These are phyloP conservation scores for Phycomyces nitens DNA, from an alignment of 192 early-diverging fungal genomes.

Conservation along the genomic window DNA sequence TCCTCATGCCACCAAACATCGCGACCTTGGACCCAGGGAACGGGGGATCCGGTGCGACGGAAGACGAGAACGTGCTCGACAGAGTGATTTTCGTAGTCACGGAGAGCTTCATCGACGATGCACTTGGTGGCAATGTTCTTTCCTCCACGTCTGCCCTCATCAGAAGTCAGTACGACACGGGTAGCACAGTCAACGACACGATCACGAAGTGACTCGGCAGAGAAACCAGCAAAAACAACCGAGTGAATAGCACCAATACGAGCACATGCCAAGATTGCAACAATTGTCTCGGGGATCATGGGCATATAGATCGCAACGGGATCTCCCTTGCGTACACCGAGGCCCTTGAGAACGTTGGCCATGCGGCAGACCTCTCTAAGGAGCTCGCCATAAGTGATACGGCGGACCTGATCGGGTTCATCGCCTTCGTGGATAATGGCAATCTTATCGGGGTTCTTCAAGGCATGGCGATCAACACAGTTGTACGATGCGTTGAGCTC, in stretches of 20 bases:
- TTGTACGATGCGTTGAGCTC: slow-evolving; percentile 90
- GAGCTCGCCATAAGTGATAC: slow-evolving; percentile 83
- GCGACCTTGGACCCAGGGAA: slow-evolving; percentile 66
- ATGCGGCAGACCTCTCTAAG: slow-evolving; percentile 78
- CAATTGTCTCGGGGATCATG: slow-evolving; percentile 90
- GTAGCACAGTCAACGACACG: slow-evolving; percentile 82
- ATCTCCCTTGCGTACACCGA: slow-evolving; percentile 90
- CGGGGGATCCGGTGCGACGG: slow-evolving; percentile 81
- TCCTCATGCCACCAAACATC: slow-evolving; percentile 97
- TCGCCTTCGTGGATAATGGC: slow-evolving; percentile 89
- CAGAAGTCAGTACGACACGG: slow-evolving; percentile 83
- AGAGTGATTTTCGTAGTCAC: slow-evolving; percentile 57
- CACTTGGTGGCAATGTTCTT: slow-evolving; percentile 86
- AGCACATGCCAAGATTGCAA: slow-evolving; percentile 92
- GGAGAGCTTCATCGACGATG: slow-evolving; percentile 89
- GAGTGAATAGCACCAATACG: slow-evolving; percentile 88
- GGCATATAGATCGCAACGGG: slow-evolving; percentile 97
- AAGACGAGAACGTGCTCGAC: slow-evolving; percentile 87
- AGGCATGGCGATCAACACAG: slow-evolving; percentile 93
- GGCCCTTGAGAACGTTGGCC: slow-evolving; percentile 80
- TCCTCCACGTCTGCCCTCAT: slow-evolving; percentile 90
- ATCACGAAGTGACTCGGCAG: slow-evolving; percentile 87
- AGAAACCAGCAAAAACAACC: slow-evolving; percentile 97
- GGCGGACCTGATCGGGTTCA: slow-evolving; percentile 73
- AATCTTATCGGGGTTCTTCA: slow-evolving; percentile 68